Evolutionary conservation across 2,329 filamentous ascomycete genomes (phyloP), one percentile per base, ranked within the genome.

Genomic region (Cercospora sojina): DNA sequence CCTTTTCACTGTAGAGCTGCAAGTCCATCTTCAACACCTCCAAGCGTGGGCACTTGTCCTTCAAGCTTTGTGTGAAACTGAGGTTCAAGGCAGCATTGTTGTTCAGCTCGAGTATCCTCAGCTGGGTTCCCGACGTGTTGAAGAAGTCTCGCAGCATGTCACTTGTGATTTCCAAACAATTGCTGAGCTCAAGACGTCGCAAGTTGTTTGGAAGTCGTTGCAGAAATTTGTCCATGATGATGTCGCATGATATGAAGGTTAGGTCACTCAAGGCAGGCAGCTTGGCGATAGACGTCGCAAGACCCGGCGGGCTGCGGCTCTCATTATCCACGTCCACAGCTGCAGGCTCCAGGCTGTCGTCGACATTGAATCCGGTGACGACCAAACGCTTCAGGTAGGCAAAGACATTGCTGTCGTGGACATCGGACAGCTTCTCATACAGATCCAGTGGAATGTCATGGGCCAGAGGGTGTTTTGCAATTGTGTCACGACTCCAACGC

Each of bases 21-120:
- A 96, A 81, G 71, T 96, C 91, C 84, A 96, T 89, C 58, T 85
- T 86, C 43, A 98, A 82, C 25, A 86, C 84, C 73, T 89, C 83
- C 5, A 98, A 83, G 3, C 84, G 83, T 0, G 92, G 91, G 74
- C 93, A 97, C 1, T 85, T 84, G 3, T 80, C 77, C 18, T 86
- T 87, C 55, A 98, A 79, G 27, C 84, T 78, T 0, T 87, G 85
- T 6, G 95, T 82, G 73, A 97, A 97, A 0, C 85, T 87, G 47
- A 97, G 80, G 72, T 88, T 90, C 43, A 97, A 82, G 2, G 89
- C 88, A 68, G 91, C 88, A 73, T 96, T 96, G 78, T 96, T 91
- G 62, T 90, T 86, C 5, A 97, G 81, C 1, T 84, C 85, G 7
- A 98, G 83, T 41, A 86, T 85, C 61, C 85, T 84, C 23, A 98